phyloP scores from a whole-genome alignment of 2,329 filamentous ascomycete species.

The Fusarium caatingaense region DNA sequence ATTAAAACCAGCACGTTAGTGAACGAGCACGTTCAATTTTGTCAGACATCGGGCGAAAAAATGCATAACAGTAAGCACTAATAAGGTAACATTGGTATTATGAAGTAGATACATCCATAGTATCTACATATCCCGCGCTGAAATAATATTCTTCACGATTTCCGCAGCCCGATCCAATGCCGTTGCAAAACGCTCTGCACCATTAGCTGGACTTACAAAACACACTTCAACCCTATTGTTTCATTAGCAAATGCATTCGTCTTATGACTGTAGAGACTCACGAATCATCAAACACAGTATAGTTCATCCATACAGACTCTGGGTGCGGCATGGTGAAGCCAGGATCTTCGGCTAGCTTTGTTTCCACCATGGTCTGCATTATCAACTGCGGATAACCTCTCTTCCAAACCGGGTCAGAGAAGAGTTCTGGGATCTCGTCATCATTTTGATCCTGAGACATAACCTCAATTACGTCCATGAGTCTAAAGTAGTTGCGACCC shows the following conservation, averaged over 20 bases:
- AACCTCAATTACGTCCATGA: slow-evolving; percentile 10
- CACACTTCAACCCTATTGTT: not conserved
- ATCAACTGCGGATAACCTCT: slow-evolving; percentile 1
- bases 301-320: slow-evolving; percentile 12
- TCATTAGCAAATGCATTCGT: not conserved
- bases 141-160: not conserved
- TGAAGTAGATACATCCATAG: not conserved
- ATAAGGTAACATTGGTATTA: not conserved
- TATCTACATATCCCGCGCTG: not conserved
- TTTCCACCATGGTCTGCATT: slow-evolving; percentile 16
- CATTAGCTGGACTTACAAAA: not conserved
- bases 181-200: not conserved
- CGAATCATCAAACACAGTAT: slow-evolving; percentile 3
- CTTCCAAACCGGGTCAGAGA: slow-evolving; percentile 10
- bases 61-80: not conserved
- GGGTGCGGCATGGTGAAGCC: slow-evolving; percentile 13
- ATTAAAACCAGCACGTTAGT: not conserved
- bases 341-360: not conserved
- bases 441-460: slow-evolving; percentile 11
- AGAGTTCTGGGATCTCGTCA: not conserved
- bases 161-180: slow-evolving; percentile 1
- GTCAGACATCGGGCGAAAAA: not conserved
- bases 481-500: slow-evolving; percentile 2
- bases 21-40: not conserved
- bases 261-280: not conserved